Base-by-base conservation (phyloP, 257 asterid genomes). In the Penstemon davidsonii region DNA sequence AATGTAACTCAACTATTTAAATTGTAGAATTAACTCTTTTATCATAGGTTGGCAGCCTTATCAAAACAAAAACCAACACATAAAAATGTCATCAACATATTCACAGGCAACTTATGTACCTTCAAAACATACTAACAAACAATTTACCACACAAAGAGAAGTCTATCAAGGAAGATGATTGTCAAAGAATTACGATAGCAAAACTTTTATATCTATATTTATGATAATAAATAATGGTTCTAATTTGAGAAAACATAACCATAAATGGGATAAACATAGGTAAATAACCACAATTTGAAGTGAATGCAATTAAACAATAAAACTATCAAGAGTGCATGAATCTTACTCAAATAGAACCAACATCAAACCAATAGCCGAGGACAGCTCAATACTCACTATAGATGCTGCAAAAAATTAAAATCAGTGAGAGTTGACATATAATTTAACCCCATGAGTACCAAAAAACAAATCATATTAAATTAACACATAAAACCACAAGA, bases 261-360 rank as follows among this genome's bases (percentile, higher is more conserved):
- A 47, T 47, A 47, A 47, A 9, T 47, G 9, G 15, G 53, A 47
- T 47, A 47, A 11, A 9, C 3, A 47, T n/a, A 9, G 3, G 4
- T 6, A 11, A 45, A 45, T 45, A 6, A 64, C 33, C 41, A 19
- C 18, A 15, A 15, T 15, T 15, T 15, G 18, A 15, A 15, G 18
- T 15, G 18, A 15, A 15, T 15, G 18, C 18, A 9, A 60, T 13
- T 13, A 37, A 38, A 36, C 47, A 65, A 66, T 15, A 55, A 56
- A 42, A 25, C 13, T 38, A 54, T 57, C 51, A 38, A 46, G 46
- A 57, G 11, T 41, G 52, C 49, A 59, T 69, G 44, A 64, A 25
- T 49, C 79, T 78, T 73, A 78, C 79, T 74, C 70, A 64, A 69
- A 41, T 56, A 38, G 62, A 39, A 71, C 61, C 77, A 39, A 62